Conservation (phyloP, 2,329 filamentous ascomycete species). For the Epichloe typhina region DNA sequence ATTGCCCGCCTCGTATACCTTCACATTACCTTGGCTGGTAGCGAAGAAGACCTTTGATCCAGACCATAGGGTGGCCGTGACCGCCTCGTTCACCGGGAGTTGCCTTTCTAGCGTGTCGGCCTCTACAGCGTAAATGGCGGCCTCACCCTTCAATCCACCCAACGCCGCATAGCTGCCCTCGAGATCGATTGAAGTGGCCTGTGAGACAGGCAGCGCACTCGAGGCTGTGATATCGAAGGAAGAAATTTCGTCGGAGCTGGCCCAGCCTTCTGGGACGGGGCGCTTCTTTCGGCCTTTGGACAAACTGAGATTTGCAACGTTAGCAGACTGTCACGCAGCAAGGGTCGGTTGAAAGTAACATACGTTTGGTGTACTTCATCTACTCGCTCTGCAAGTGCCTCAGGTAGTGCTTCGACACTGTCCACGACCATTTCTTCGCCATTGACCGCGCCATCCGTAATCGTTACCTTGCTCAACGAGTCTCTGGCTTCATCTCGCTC, state of each 20-base stretch:
- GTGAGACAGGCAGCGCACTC: constrained; percentile 32
- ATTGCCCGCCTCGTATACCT: constrained; percentile 61
- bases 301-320: constrained; percentile 40
- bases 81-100: constrained; percentile 51
- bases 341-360: constrained; percentile 20
- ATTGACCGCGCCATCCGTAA: constrained; percentile 43
- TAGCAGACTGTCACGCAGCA: constrained; percentile 7
- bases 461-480: constrained; percentile 72
- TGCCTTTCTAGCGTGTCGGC: constrained; percentile 54
- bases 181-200: constrained; percentile 35
- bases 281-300: constrained; percentile 85
- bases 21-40: constrained; percentile 64
- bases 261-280: constrained; percentile 74
- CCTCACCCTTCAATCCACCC: constrained; percentile 60
- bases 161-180: constrained; percentile 56
- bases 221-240: constrained; percentile 32
- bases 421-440: constrained; percentile 93
- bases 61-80: constrained; percentile 53
- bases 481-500: constrained; percentile 89
- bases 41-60: constrained; percentile 58
- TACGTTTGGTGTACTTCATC: constrained; percentile 72
- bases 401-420: constrained; percentile 55
- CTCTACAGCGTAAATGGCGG: constrained; percentile 62
- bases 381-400: constrained; percentile 57
- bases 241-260: constrained; percentile 56